Evolutionary conservation across 108 stramenopile genomes (phyloP).

Genomic region (Cyclotella baltica): DNA sequence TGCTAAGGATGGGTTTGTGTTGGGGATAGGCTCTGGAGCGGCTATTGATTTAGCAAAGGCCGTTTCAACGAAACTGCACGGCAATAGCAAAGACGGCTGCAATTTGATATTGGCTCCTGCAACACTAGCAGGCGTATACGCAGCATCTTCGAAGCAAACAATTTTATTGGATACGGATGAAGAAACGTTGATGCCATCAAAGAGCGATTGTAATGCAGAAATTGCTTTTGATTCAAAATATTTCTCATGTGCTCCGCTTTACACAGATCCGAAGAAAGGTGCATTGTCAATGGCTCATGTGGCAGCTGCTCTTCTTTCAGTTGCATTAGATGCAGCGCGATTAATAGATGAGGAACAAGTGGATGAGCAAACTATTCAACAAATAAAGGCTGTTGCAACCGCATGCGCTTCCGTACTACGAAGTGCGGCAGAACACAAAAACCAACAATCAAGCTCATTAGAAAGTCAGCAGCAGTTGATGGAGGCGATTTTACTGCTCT

Average conservation of each 20-base stretch:
- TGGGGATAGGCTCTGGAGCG: conserved; percentile 72
- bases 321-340: conserved; percentile 44
- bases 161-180: conserved; percentile 67
- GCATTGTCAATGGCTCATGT: conserved; percentile 38
- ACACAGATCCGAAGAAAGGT: conserved; percentile 31
- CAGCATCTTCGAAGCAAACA: conserved; percentile 60
- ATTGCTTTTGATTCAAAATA: conserved; percentile 51
- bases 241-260: conserved; percentile 44
- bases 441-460: neutral
- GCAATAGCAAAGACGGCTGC: neutral
- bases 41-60: conserved; percentile 85
- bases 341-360: conserved; percentile 15
- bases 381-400: conserved; percentile 38
- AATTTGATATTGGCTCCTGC: conserved; percentile 66
- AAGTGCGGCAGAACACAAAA: conserved; percentile 21
- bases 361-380: conserved; percentile 2
- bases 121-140: conserved; percentile 61
- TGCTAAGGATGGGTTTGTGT: conserved; percentile 31
- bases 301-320: conserved; percentile 44
- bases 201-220: conserved; percentile 30
- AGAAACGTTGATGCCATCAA: conserved; percentile 66
- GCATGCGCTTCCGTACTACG: conserved; percentile 32
- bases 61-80: conserved; percentile 38
- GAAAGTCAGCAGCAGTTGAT: conserved; percentile 31
- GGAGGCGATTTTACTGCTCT: conserved; percentile 36